Percentiles rank a stretch among this genome's conserved stretches.
phyloP scores from a whole-genome alignment of 805 yeast species.

The Kregervanrija pseudodelftensis region DNA sequence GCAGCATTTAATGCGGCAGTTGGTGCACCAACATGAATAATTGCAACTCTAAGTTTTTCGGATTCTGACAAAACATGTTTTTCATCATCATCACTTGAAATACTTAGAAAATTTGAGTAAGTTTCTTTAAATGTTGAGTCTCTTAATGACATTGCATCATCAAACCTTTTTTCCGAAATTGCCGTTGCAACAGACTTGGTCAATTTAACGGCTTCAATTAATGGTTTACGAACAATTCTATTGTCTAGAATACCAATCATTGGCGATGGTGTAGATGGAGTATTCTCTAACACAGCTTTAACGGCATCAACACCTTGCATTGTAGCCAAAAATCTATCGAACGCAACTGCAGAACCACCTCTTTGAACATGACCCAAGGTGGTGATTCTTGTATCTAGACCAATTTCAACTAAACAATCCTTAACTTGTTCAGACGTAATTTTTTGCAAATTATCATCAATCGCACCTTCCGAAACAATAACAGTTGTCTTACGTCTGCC shows the following conservation, averaged over 20 bases:
- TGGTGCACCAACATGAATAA: slow-evolving; percentile 93
- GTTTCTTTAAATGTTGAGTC: slow-evolving; percentile 85
- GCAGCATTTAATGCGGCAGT: slow-evolving; percentile 96
- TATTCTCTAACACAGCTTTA: slow-evolving; percentile 78
- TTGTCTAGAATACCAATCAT: slow-evolving; percentile 87
- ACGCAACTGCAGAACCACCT: slow-evolving; percentile 98
- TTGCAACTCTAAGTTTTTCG: slow-evolving; percentile 65
- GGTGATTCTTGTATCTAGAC: slow-evolving; percentile 91
- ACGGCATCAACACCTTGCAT: slow-evolving; percentile 98
- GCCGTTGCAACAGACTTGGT: slow-evolving; percentile 91
- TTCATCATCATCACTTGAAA: slow-evolving; percentile 62
- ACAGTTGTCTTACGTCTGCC: slow-evolving; percentile 95
- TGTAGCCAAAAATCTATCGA: slow-evolving; percentile 85
- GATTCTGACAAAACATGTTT: slow-evolving; percentile 51
- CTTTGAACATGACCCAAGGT: slow-evolving; percentile 97
- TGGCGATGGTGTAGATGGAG: slow-evolving; percentile 91
- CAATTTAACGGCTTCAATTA: slow-evolving; percentile 82
- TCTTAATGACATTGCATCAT: slow-evolving; percentile 78
- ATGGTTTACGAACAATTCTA: slow-evolving; percentile 74
- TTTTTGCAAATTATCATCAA: slow-evolving; percentile 72
- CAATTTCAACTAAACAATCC: slow-evolving; percentile 72
- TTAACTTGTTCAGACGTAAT: slow-evolving; percentile 77
- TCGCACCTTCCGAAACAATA: slow-evolving; percentile 97
- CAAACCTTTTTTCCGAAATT: slow-evolving; percentile 70
- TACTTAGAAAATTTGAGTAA: slow-evolving; percentile 61